Conservation (phyloP, 148 eudicot species). For the Silene uniflora region DNA sequence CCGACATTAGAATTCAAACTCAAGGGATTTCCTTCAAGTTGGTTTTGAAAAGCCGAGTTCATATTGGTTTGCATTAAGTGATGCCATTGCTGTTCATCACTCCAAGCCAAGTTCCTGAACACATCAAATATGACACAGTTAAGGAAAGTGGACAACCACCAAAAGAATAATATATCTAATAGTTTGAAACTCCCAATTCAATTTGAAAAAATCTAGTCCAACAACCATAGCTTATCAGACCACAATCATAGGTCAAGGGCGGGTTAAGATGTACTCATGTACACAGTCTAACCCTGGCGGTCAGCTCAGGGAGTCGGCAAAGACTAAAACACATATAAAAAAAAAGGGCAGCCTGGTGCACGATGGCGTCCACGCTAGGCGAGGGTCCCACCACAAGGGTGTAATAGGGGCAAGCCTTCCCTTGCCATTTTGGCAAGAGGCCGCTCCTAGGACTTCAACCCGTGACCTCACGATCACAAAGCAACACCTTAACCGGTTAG, state of each 20-base stretch:
- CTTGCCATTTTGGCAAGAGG: no score
- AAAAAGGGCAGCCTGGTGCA: no score
- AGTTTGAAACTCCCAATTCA: neutral
- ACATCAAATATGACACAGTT: conserved; percentile 7
- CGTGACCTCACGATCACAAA: no score
- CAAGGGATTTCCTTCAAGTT: conserved; percentile 30
- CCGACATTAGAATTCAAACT: conserved; percentile 31
- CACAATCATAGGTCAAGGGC: neutral
- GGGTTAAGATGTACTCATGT: neutral
- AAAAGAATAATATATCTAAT: neutral
- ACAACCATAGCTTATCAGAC: neutral
- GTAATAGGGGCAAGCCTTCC: no score
- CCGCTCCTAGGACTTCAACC: no score
- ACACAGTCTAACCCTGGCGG: neutral
- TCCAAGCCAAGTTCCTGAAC: conserved; percentile 50
- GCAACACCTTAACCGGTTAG: no score
- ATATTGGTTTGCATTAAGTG: conserved; percentile 30
- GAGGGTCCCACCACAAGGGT: no score
- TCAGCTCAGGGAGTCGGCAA: neutral
- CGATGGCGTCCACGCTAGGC: no score
- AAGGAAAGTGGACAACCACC: conserved; percentile 2
- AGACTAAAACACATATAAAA: neutral
- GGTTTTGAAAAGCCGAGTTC: conserved; percentile 30
- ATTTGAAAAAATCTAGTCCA: neutral
- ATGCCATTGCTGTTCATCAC: conserved; percentile 49